Evolutionary conservation across 2,329 filamentous ascomycete genomes (phyloP).

Genomic region (Ophiostoma perfectum): DNA sequence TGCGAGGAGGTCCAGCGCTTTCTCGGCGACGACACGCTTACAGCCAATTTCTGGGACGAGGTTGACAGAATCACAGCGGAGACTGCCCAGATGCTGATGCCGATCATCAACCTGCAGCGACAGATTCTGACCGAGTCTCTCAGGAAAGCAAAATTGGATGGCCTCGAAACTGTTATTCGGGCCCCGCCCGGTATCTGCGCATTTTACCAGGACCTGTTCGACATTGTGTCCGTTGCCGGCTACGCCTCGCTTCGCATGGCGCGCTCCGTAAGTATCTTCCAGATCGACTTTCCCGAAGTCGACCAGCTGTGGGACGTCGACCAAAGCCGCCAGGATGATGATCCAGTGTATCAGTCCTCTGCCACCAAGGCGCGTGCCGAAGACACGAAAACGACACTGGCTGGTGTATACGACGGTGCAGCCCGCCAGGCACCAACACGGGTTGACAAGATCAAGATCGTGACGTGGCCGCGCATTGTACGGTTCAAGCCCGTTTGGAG

Average conservation of each 20-base stretch:
- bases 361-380: background rate
- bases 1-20: constrained; percentile 30
- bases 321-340: background rate
- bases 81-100: constrained; percentile 35
- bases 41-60: constrained; percentile 35
- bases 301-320: constrained; percentile 25
- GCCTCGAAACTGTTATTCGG: background rate
- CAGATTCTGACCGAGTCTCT: background rate
- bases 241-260: constrained; percentile 33
- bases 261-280: constrained; percentile 32
- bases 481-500: constrained; percentile 29
- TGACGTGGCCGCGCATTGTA: constrained; percentile 31
- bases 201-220: constrained; percentile 34
- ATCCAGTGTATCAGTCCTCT: constrained; percentile 20
- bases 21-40: constrained; percentile 29
- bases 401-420: background rate
- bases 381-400: background rate
- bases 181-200: background rate
- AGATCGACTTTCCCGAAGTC: constrained; percentile 29
- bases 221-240: constrained; percentile 33
- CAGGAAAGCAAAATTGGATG: background rate
- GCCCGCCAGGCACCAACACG: constrained; percentile 10
- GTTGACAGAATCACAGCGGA: constrained; percentile 36
- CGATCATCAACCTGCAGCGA: constrained; percentile 33
- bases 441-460: constrained; percentile 33